Conservation (phyloP, 768 basidiomycete genomes). For the Tubosaeta sp. region DNA sequence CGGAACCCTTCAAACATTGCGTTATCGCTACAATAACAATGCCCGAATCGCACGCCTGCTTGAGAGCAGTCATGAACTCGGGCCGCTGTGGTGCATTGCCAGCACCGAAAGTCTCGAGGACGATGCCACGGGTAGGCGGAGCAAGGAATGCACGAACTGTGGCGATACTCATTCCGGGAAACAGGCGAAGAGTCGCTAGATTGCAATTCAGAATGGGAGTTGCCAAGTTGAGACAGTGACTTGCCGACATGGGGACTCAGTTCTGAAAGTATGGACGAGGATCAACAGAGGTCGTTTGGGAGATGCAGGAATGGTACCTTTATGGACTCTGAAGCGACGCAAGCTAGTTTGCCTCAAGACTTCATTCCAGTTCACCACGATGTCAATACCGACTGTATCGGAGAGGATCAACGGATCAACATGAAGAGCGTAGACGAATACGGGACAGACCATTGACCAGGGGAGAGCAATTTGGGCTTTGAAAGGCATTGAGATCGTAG, state of each 20-base stretch:
- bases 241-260: slow-evolving; percentile 80
- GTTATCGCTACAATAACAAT: slow-evolving; percentile 89
- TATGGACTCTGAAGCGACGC: slow-evolving; percentile 77
- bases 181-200: slow-evolving; percentile 77
- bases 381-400: slow-evolving; percentile 77
- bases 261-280: slow-evolving; percentile 36
- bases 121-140: slow-evolving; percentile 73
- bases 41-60: slow-evolving; percentile 77
- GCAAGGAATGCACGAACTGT: slow-evolving; percentile 74
- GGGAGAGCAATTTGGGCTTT: slow-evolving; percentile 79
- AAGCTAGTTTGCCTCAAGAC: slow-evolving; percentile 80
- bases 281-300: slow-evolving; percentile 9
- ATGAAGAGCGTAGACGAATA: background rate
- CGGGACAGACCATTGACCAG: slow-evolving; percentile 62
- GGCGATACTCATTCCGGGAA: slow-evolving; percentile 77
- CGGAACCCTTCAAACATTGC: slow-evolving; percentile 84
- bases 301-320: slow-evolving; percentile 39
- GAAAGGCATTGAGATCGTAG: slow-evolving; percentile 78
- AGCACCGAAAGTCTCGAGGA: slow-evolving; percentile 88
- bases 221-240: slow-evolving; percentile 21
- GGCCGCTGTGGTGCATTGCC: slow-evolving; percentile 86
- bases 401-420: slow-evolving; percentile 5
- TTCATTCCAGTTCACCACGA: slow-evolving; percentile 84
- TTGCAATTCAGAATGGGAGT: slow-evolving; percentile 12
- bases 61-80: slow-evolving; percentile 72